Base-by-base conservation (phyloP, 495 filamentous ascomycete genomes). In the Penicillium canescens region DNA sequence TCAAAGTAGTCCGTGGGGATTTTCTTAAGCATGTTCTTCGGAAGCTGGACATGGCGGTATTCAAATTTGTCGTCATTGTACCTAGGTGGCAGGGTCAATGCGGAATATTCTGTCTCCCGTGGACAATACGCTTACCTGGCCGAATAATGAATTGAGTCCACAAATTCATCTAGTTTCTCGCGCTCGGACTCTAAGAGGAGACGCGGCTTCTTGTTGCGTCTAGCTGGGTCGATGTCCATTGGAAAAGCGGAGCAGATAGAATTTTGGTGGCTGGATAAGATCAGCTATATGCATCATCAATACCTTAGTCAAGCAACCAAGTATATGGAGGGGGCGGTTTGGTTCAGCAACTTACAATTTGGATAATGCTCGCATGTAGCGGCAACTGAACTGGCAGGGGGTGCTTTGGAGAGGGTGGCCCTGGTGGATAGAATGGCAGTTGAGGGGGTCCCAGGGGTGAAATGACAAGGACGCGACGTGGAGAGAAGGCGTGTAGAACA, bases 1-100 rank as follows among this genome's bases (percentile, higher is more conserved):
- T 98, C 94, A 64, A 96, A 95, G 70, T 98, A 98, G 48, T 96
- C 95, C 67, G 92, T 82, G 11, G 94, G 94, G 56, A 98, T 98
- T 31, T 85, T 88, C 72, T 98, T 98, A 39, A 98, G 83, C 94
- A 98, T 98, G 43, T 88, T 86, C 71, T 98, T 98, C 4, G 94
- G 94, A 23, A 98, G 85, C 69, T 96, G 92, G 24, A 98, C 94
- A 70, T 98, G 94, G 45, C 94, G 90, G 71, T 95, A 96, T 74
- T 96, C 92, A 68, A 76, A 93, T 70, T 92, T 83, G 72, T 82
- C 80, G 66, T 96, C 92, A n/a, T 83, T 87, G 69, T 96, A 96
- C 60, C 92, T 95, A 47, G 20, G 28, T 26, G 13, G 35, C 48
- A 39, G 50, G 38, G 14, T 42, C 37, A 46, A 34, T 23, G 16